Evolutionary conservation across 139 green algal genomes (phyloP).

Genomic region (Coccomyxa sp.): DNA sequence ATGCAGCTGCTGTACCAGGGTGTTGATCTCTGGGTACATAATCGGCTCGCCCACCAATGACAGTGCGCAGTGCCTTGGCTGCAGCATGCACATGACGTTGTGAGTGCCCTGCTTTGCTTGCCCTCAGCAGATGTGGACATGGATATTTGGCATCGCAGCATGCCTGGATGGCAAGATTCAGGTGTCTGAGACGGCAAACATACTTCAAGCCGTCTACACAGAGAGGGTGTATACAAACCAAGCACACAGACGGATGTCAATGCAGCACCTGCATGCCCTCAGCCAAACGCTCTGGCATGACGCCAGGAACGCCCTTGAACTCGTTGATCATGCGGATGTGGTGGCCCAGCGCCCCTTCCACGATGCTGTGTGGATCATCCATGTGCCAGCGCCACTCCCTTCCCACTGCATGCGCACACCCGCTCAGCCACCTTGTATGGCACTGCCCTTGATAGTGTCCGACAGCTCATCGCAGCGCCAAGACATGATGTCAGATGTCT

Average conservation of each 20-base stretch:
- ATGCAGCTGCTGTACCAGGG: conserved; percentile 64
- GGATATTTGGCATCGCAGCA: too few relatives aligned
- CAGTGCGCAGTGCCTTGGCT: conserved; percentile 71
- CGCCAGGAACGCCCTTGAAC: conserved; percentile 71
- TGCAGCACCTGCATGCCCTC: conserved; percentile 50
- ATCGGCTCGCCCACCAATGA: conserved; percentile 83
- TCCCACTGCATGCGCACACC: conserved; percentile 39
- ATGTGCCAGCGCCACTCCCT: conserved; percentile 78
- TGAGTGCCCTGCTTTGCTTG: too few relatives aligned
- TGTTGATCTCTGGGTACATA: conserved; percentile 87
- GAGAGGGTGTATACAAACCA: neutral
- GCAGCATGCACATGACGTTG: too few relatives aligned
- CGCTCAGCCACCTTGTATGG: too few relatives aligned
- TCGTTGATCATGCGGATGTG: conserved; percentile 73
- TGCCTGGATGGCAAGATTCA: too few relatives aligned
- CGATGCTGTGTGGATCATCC: conserved; percentile 60
- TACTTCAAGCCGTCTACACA: too few relatives aligned
- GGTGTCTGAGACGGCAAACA: too few relatives aligned
- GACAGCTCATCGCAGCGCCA: too few relatives aligned
- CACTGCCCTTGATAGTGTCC: too few relatives aligned
- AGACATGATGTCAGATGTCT: too few relatives aligned
- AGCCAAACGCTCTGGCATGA: conserved; percentile 47
- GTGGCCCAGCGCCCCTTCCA: conserved; percentile 47
- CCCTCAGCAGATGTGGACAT: too few relatives aligned
- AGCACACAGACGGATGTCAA: neutral